Conservation (phyloP, 768 basidiomycete species). For the Mycena vulgaris region DNA sequence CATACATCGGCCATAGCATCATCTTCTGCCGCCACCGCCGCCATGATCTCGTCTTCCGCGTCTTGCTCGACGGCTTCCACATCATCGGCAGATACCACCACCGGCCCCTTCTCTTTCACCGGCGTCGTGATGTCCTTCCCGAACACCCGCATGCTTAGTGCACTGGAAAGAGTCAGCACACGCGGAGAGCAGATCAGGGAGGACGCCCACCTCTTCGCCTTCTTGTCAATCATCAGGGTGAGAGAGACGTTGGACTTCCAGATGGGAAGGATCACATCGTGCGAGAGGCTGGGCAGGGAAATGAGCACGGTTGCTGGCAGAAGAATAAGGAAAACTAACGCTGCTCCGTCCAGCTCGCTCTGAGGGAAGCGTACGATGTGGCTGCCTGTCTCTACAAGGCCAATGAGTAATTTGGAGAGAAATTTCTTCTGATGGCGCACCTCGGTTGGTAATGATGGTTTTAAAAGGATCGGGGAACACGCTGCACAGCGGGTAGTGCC, state of each 20-base stretch:
- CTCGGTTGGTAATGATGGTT: constrained; percentile 63
- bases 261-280: constrained; percentile 91
- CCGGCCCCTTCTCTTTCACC: constrained; percentile 16
- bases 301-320: neutral
- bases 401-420: neutral
- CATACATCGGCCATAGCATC: constrained; percentile 6
- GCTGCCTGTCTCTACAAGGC: constrained; percentile 71
- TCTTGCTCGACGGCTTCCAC: constrained; percentile 3
- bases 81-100: constrained; percentile 7
- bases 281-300: constrained; percentile 67
- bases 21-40: neutral
- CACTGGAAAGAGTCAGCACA: constrained; percentile 62
- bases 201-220: constrained; percentile 85
- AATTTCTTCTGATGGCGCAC: no score
- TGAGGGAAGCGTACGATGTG: constrained; percentile 80
- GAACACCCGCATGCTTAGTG: constrained; percentile 89
- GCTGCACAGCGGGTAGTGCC: constrained; percentile 86
- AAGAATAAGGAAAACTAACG: constrained; percentile 58
- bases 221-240: constrained; percentile 96
- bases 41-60: neutral
- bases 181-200: neutral
- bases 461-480: constrained; percentile 75
- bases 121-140: constrained; percentile 79
- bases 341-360: constrained; percentile 64
- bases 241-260: constrained; percentile 95